Conservation (phyloP, 495 filamentous ascomycete genomes). For the Lichenothelia convexa region DNA sequence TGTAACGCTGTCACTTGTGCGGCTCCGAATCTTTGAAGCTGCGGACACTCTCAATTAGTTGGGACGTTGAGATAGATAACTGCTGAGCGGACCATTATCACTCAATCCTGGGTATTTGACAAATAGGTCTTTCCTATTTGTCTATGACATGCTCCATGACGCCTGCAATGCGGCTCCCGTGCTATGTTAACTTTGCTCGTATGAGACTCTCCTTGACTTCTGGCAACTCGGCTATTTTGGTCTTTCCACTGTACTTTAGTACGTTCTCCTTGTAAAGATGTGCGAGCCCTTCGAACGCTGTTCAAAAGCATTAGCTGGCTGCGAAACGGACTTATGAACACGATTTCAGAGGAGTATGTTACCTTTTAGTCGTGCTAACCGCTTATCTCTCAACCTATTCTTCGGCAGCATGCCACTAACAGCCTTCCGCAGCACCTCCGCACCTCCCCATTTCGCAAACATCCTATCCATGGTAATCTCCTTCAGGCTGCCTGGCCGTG, state of each 20-base stretch:
- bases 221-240: conserved; percentile 19
- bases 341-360: conserved; percentile 22
- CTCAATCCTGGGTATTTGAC: too few relatives aligned
- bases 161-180: too few relatives aligned
- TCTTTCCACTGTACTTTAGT: conserved; percentile 35
- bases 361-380: conserved; percentile 80
- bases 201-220: conserved; percentile 25
- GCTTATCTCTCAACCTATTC: conserved; percentile 72
- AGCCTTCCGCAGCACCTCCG: conserved; percentile 78
- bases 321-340: conserved; percentile 2
- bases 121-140: too few relatives aligned
- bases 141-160: too few relatives aligned
- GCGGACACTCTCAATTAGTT: too few relatives aligned
- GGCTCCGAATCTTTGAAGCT: too few relatives aligned
- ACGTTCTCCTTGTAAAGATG: conserved; percentile 90
- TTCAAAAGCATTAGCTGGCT: conserved; percentile 7
- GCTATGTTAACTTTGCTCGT: too few relatives aligned
- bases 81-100: too few relatives aligned
- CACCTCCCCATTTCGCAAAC: conserved; percentile 86
- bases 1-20: too few relatives aligned
- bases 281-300: conserved; percentile 72
- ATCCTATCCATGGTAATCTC: conserved; percentile 86
- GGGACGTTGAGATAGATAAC: too few relatives aligned
- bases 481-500: conserved; percentile 69
- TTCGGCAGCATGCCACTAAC: conserved; percentile 96